phyloP scores from a whole-genome alignment of 441 rosid species.

The Syzygium syzygioides region DNA sequence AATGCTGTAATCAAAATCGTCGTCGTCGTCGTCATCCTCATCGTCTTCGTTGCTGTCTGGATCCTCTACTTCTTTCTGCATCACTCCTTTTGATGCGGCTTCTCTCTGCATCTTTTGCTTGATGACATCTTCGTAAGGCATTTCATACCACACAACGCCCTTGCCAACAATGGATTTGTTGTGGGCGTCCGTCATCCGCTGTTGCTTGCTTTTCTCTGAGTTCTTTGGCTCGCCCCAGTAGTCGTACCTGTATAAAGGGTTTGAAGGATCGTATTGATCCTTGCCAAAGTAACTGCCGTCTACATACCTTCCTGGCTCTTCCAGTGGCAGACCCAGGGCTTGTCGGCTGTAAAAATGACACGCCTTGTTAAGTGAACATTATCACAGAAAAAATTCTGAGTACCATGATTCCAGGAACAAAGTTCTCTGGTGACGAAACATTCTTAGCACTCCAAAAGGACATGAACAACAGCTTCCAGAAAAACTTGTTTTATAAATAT shows the following conservation, averaged over 20 bases:
- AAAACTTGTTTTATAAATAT: neutral
- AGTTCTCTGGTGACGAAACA: neutral
- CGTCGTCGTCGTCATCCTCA: slow-evolving; percentile 18
- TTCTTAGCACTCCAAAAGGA: neutral
- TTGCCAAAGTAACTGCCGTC: slow-evolving; percentile 77
- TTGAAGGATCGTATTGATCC: slow-evolving; percentile 81
- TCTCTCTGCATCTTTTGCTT: slow-evolving; percentile 57
- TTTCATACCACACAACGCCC: slow-evolving; percentile 79
- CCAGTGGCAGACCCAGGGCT: slow-evolving; percentile 84
- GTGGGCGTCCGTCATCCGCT: slow-evolving; percentile 69
- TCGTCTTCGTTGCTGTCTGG: slow-evolving; percentile 14
- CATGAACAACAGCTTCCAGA: neutral
- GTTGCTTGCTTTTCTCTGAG: slow-evolving; percentile 82
- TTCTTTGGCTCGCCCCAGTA: slow-evolving; percentile 97
- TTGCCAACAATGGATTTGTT: slow-evolving; percentile 84
- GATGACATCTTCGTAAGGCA: slow-evolving; percentile 75
- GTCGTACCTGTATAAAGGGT: slow-evolving; percentile 76
- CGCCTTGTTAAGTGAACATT: neutral
- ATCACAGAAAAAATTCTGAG: neutral
- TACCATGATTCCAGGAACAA: neutral
- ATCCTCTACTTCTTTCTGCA: slow-evolving; percentile 18
- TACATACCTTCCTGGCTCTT: slow-evolving; percentile 90
- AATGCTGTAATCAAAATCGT: slow-evolving; percentile 72
- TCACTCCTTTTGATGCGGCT: slow-evolving; percentile 24
- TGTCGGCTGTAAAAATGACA: slow-evolving; percentile 47